phyloP scores from a whole-genome alignment of 352 stramenopile species.

The Globisporangium alternatum region DNA sequence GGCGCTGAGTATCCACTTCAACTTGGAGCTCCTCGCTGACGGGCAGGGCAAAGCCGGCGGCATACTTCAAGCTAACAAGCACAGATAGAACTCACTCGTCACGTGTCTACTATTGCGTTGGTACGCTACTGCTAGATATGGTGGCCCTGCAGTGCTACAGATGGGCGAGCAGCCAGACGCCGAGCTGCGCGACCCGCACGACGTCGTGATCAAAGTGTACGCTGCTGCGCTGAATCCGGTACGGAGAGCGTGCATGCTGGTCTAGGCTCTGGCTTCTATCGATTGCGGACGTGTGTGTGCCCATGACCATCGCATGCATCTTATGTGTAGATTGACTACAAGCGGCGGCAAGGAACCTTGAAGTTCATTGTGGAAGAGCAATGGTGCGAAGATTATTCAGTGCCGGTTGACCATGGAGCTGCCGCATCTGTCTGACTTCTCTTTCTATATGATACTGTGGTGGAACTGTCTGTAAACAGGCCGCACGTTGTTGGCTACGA shows the following conservation, averaged over 20 bases:
- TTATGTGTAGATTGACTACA: constrained; percentile 70
- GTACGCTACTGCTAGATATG: constrained; percentile 36
- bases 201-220: constrained; percentile 67
- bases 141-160: constrained; percentile 57
- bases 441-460: not conserved
- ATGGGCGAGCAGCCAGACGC: constrained; percentile 50
- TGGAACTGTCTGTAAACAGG: constrained; percentile 22
- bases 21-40: not conserved
- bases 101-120: not conserved
- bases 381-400: constrained; percentile 17
- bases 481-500: constrained; percentile 72
- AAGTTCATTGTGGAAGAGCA: constrained; percentile 55
- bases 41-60: not conserved
- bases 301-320: constrained; percentile 3
- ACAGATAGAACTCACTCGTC: not conserved
- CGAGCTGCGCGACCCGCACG: constrained; percentile 41
- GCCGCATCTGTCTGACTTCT: not conserved
- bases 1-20: not conserved
- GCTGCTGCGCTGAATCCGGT: constrained; percentile 64
- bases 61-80: not conserved
- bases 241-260: not conserved
- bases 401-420: too few species aligned
- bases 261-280: not conserved
- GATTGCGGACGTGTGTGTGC: not conserved
- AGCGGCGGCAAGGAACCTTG: constrained; percentile 64